phyloP scores from a whole-genome alignment of 768 basidiomycete species.

The Hydnomerulius pinastri region DNA sequence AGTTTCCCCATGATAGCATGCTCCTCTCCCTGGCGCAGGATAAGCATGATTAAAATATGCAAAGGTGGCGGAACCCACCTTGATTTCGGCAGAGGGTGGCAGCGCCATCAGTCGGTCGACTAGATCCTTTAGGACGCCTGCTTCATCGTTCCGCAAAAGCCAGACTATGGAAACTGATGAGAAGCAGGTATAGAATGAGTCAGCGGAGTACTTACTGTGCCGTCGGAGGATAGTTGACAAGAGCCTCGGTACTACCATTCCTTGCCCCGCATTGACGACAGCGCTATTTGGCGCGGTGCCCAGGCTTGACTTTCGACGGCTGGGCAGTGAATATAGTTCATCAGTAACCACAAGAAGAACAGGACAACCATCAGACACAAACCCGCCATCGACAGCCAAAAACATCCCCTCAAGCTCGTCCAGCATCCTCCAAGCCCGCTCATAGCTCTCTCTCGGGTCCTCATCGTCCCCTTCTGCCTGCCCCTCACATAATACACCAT shows the following conservation, averaged over 20 bases:
- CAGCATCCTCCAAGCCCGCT: conserved; percentile 56
- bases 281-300: conserved; percentile 26
- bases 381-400: conserved; percentile 55
- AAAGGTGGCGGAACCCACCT: conserved; percentile 41
- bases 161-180: conserved; percentile 49
- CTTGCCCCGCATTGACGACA: conserved; percentile 34
- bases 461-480: conserved; percentile 40
- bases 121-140: conserved; percentile 51
- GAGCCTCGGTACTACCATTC: conserved; percentile 60
- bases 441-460: conserved; percentile 56
- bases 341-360: not conserved
- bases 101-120: conserved; percentile 59
- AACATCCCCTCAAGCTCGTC: conserved; percentile 63
- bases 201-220: conserved; percentile 52
- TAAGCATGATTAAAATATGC: not conserved
- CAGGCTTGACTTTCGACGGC: conserved; percentile 48
- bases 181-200: conserved; percentile 2
- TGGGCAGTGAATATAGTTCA: conserved; percentile 16
- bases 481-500: conserved; percentile 29
- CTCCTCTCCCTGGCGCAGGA: conserved; percentile 64
- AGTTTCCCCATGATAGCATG: conserved; percentile 73
- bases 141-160: conserved; percentile 59
- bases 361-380: conserved; percentile 13
- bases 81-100: conserved; percentile 56
- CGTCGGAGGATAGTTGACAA: conserved; percentile 64